Percentiles rank a stretch among this genome's conserved stretches.
These are phyloP conservation scores for Colletotrichum sansevieriae DNA, from an alignment of 2,329 filamentous ascomycete species.

Conservation along the genomic window DNA sequence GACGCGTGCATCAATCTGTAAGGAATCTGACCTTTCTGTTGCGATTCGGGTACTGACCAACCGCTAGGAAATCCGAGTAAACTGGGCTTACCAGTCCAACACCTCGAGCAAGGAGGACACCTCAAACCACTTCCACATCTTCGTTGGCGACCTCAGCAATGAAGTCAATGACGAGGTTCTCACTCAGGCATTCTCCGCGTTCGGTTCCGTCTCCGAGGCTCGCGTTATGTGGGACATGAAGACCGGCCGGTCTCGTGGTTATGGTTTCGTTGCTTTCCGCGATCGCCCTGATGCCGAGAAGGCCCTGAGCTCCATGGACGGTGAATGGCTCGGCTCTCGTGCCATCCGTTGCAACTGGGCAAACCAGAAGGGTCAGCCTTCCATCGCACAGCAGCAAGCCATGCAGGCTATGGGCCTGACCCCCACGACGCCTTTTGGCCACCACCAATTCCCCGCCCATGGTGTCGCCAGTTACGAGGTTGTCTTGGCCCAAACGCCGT, in stretches of 20 bases:
- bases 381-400: conserved; percentile 96
- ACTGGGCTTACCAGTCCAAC: conserved; percentile 99
- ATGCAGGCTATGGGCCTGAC: conserved; percentile 99
- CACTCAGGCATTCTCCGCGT: conserved; percentile 93
- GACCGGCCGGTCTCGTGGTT: conserved; percentile 95
- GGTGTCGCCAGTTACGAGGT: conserved; percentile 98
- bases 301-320: conserved; percentile 96
- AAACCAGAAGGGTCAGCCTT: conserved; percentile 99
- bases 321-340: conserved; percentile 97
- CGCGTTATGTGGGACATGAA: conserved; percentile 99
- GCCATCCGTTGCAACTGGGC: conserved; percentile 99
- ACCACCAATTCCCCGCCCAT: conserved; percentile 97
- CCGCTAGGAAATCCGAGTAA: conserved; percentile 92
- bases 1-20: conserved; percentile 95
- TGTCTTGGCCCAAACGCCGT: conserved; percentile 93
- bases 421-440: conserved; percentile 93
- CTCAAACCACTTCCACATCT: conserved; percentile 98
- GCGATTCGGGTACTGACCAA: conserved; percentile 46
- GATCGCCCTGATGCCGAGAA: conserved; percentile 95
- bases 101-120: conserved; percentile 95
- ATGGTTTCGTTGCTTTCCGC: conserved; percentile 97
- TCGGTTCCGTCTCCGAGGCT: conserved; percentile 95
- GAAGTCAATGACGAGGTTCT: conserved; percentile 98
- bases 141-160: conserved; percentile 96
- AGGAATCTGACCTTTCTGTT: conserved; percentile 50